Evolutionary conservation across 2,329 filamentous ascomycete genomes (phyloP), one percentile per base, ranked within the genome.

Genomic region (Thielaviopsis populi): DNA sequence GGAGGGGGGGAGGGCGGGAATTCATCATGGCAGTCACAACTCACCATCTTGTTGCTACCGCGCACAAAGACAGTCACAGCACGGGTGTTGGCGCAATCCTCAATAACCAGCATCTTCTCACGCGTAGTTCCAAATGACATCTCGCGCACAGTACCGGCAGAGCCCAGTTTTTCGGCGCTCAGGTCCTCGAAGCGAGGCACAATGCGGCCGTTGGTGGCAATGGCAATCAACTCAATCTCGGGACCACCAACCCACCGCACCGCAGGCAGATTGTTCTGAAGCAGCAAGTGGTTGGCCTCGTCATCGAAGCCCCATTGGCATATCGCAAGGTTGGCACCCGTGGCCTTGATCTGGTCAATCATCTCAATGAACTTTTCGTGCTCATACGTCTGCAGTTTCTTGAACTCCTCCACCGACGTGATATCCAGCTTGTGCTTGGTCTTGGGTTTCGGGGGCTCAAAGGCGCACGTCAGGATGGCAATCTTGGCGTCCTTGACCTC

Each of bases 281-380:
- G 85, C 42, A 99, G 83, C 66, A 99, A 78, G 76, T 99, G 94
- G 79, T 99, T 99, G 68, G 94, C 94, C 78, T 99, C 94, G 72
- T 99, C 94, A 73, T 99, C 94, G 73, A 99, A 99, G 69, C 94
- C 94, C 94, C 95, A 99, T 75, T 99, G 95, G 77, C 94, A 99
- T 72, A 99, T 96, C 68, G 91, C 94, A 67, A 99, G 82, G 78
- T 99, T 99, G 68, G 94, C 94, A 67, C 94, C 94, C 0, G 92
- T 95, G 71, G 89, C 89, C 79, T 99, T 99, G 79, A 99, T 94
- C 76, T 96, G 89, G 73, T 95, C 82, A 70, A 99, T 96, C 94
- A 99, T 99, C 78, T 97, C 92, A 66, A 89, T 83, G 73, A 99
- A 99, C 78, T 97, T 99, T 73, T 89, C 88, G 70, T 86, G 86